Evolutionary conservation across 306 rosid species (phyloP).

Genomic region (Vicia sativa): DNA sequence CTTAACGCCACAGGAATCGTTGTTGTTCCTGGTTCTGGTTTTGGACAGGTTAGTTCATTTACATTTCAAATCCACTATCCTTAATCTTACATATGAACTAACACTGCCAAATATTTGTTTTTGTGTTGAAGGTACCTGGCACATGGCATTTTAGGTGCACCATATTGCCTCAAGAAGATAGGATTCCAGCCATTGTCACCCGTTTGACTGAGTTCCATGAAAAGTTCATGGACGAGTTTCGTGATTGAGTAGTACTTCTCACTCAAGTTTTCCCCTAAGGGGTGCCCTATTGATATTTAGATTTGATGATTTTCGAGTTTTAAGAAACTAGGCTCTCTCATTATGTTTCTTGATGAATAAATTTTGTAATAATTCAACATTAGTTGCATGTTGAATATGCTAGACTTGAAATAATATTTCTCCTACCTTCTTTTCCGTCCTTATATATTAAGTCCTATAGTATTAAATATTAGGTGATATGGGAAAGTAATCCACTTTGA

Average conservation of each 20-base stretch:
- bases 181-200: slow-evolving; percentile 77
- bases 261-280: slow-evolving; percentile 16
- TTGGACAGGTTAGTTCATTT: slow-evolving; percentile 73
- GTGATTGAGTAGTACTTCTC: slow-evolving; percentile 54
- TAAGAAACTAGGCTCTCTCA: not conserved
- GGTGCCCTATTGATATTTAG: slow-evolving; percentile 29
- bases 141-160: slow-evolving; percentile 99
- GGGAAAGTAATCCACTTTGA: slow-evolving; percentile 2
- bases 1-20: slow-evolving; percentile 87
- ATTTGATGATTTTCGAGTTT: slow-evolving; percentile 18
- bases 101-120: too few species aligned
- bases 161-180: slow-evolving; percentile 93
- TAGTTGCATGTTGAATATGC: slow-evolving; percentile 37
- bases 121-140: slow-evolving; percentile 69
- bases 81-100: not conserved
- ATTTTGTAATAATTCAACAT: slow-evolving; percentile 14
- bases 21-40: slow-evolving; percentile 91
- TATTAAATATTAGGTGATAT: not conserved
- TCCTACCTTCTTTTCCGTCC: not conserved
- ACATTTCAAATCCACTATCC: not conserved
- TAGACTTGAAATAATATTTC: not conserved
- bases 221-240: slow-evolving; percentile 74
- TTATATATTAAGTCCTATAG: not conserved
- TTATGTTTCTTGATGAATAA: slow-evolving; percentile 31
- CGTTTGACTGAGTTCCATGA: slow-evolving; percentile 84